Evolutionary conservation across 495 filamentous ascomycete species (phyloP).

Genomic region (Penicillium silybi): DNA sequence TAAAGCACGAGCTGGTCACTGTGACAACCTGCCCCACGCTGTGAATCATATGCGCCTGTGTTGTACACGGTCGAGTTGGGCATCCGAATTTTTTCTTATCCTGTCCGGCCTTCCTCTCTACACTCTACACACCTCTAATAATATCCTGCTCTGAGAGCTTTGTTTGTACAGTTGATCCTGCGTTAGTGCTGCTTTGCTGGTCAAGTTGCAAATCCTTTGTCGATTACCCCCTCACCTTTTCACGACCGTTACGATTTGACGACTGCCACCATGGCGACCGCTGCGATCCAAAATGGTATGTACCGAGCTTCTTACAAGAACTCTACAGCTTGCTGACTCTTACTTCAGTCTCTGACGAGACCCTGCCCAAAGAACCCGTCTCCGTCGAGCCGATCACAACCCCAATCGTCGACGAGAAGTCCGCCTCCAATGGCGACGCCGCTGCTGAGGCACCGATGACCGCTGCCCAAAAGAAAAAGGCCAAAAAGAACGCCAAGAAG

Average conservation of each 20-base stretch:
- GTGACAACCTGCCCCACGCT: slow-evolving; percentile 22
- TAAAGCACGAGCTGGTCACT: slow-evolving; percentile 23
- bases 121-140: slow-evolving; percentile 1
- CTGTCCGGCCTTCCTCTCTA: slow-evolving; percentile 2
- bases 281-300: slow-evolving; percentile 22
- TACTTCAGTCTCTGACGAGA: slow-evolving; percentile 16
- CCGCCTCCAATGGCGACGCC: slow-evolving; percentile 5
- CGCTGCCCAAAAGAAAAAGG: slow-evolving; percentile 13
- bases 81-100: slow-evolving; percentile 14
- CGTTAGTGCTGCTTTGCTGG: slow-evolving; percentile 24
- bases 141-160: slow-evolving; percentile 18
- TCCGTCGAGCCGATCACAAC: slow-evolving; percentile 11
- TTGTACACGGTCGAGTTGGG: slow-evolving; percentile 15
- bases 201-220: slow-evolving; percentile 22
- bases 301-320: not conserved
- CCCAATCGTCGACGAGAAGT: slow-evolving; percentile 14
- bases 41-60: slow-evolving; percentile 1
- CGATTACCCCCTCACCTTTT: slow-evolving; percentile 10
- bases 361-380: slow-evolving; percentile 19
- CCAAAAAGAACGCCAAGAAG: slow-evolving; percentile 21
- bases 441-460: slow-evolving; percentile 2
- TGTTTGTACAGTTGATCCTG: slow-evolving; percentile 20
- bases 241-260: slow-evolving; percentile 23
- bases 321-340: not conserved
- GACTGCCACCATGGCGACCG: slow-evolving; percentile 20